These are phyloP conservation scores for Penicillium ochrochloron DNA, from an alignment of 495 filamentous ascomycete genomes.

Conservation along the genomic window DNA sequence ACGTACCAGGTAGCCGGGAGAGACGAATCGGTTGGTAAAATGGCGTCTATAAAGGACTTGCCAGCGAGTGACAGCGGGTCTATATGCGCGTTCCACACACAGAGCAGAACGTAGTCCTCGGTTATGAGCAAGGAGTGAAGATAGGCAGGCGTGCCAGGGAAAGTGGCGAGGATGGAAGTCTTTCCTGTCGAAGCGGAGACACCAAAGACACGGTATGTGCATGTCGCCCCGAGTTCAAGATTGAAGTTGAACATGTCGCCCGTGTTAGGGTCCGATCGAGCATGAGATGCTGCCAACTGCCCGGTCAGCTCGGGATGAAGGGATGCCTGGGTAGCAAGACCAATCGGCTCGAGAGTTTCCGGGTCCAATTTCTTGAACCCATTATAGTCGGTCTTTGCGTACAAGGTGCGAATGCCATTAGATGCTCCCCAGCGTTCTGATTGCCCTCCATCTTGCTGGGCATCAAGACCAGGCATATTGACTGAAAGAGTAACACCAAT, in stretches of 20 bases:
- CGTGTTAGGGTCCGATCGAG: constrained; percentile 68
- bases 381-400: constrained; percentile 63
- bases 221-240: constrained; percentile 49
- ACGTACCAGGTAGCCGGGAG: constrained; percentile 68
- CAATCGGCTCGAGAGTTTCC: constrained; percentile 71
- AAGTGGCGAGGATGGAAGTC: constrained; percentile 71
- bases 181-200: constrained; percentile 62
- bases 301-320: constrained; percentile 72
- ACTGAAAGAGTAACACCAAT: constrained; percentile 64
- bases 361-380: constrained; percentile 65
- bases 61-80: constrained; percentile 62
- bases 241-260: constrained; percentile 84
- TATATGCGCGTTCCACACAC: constrained; percentile 62
- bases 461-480: constrained; percentile 56
- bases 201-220: constrained; percentile 69
- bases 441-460: constrained; percentile 10
- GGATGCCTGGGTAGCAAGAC: constrained; percentile 55
- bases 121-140: constrained; percentile 77
- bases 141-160: constrained; percentile 61
- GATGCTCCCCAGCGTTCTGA: constrained; percentile 26
- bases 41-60: constrained; percentile 30
- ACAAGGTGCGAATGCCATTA: constrained; percentile 52
- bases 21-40: constrained; percentile 50
- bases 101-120: constrained; percentile 66
- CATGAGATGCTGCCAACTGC: constrained; percentile 65